A percentile compares a stretch with the other conserved stretches of the same genome.
Evolutionary conservation across 2,329 filamentous ascomycete species (phyloP).

Genomic region (Colletotrichum magnum): DNA sequence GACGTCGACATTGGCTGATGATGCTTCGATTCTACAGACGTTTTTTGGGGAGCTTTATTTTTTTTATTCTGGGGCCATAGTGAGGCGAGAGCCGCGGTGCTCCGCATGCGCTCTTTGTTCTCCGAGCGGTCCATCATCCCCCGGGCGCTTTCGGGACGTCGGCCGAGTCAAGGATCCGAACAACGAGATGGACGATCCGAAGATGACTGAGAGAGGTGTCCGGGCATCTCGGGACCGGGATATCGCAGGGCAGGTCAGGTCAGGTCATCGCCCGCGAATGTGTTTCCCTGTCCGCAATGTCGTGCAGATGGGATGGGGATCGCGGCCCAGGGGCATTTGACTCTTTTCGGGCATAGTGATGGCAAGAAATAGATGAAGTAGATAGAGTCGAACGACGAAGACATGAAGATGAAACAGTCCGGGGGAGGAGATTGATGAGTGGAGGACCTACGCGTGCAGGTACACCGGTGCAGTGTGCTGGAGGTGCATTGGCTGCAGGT

Average conservation of each 20-base stretch:
- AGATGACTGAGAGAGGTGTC: conserved; percentile 1
- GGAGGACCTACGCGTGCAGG: conserved; percentile 25
- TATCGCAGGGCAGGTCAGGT: conserved; percentile 16
- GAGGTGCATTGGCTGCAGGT: conserved; percentile 29
- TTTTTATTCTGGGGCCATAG: too few relatives aligned
- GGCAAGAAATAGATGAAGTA: conserved; percentile 5
- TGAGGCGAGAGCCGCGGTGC: neutral
- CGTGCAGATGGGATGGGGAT: conserved; percentile 30
- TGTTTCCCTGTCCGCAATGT: conserved; percentile 30
- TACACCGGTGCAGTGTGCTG: neutral
- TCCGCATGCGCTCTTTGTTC: conserved; percentile 13
- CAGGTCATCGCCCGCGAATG: conserved; percentile 14
- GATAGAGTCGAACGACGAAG: conserved; percentile 27
- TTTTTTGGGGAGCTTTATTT: too few relatives aligned
- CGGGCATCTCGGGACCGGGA: neutral
- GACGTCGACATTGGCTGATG: conserved; percentile 18
- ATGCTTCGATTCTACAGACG: conserved; percentile 20
- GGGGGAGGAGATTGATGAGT: conserved; percentile 25
- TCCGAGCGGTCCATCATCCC: neutral
- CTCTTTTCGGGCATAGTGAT: conserved; percentile 23
- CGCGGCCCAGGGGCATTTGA: conserved; percentile 10
- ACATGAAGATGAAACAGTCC: conserved; percentile 34
- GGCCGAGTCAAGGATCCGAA: conserved; percentile 15
- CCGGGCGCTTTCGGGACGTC: conserved; percentile 6
- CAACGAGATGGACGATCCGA: neutral